Evolutionary conservation across 768 basidiomycete genomes (phyloP).

Genomic region (Paxillus involutus): DNA sequence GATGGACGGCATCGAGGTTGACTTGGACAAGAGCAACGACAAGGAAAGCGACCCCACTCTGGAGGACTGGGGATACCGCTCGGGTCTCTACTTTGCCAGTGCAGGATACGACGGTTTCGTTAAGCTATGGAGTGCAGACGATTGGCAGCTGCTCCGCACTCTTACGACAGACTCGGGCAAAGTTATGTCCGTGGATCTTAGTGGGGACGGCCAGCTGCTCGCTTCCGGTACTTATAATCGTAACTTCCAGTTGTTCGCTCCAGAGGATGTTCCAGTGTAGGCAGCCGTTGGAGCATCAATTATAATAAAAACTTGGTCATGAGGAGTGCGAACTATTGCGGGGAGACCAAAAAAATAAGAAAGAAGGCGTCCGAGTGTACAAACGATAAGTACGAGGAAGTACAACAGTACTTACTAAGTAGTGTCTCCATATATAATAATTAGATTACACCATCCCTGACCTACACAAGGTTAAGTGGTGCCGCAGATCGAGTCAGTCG

Average conservation of each 20-base stretch:
- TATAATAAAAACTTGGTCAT: constrained; percentile 25
- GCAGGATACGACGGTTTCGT: constrained; percentile 94
- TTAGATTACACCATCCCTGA: constrained; percentile 44
- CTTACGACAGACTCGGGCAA: constrained; percentile 96
- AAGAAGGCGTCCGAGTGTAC: neutral
- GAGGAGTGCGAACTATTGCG: constrained; percentile 31
- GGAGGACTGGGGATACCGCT: constrained; percentile 79
- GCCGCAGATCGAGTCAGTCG: constrained; percentile 19
- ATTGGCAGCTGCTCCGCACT: constrained; percentile 90
- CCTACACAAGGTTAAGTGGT: constrained; percentile 20
- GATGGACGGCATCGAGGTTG: constrained; percentile 47
- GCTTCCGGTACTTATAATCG: constrained; percentile 92
- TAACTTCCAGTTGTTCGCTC: constrained; percentile 91
- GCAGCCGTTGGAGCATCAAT: constrained; percentile 13
- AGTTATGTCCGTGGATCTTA: constrained; percentile 97
- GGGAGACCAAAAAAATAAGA: constrained; percentile 11
- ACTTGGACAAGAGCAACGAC: constrained; percentile 29
- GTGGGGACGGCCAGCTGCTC: constrained; percentile 77
- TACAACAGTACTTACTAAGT: neutral
- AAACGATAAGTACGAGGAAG: neutral
- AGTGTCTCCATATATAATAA: constrained; percentile 17
- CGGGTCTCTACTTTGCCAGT: constrained; percentile 91
- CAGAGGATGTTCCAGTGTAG: constrained; percentile 54
- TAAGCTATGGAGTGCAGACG: constrained; percentile 96
- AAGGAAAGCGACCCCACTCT: constrained; percentile 13